Evolutionary conservation across 805 yeast species (phyloP), one percentile per base, ranked within the genome.

Genomic region (Saccharomycopsis fibuligera): DNA sequence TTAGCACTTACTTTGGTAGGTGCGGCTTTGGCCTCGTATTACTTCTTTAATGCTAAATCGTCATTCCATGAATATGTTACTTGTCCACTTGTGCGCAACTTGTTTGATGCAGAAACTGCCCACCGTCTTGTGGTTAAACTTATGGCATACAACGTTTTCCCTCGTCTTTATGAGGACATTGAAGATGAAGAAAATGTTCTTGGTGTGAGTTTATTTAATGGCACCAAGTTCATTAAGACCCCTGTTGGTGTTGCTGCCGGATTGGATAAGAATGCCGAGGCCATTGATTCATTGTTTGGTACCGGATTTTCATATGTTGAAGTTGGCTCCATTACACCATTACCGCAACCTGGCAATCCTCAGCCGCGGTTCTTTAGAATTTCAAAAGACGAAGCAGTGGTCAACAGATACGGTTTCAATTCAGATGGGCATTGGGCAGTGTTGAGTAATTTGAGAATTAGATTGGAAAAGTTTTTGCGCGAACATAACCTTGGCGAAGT

Each of bases 181-280:
- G 77, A 72, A 49, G 79, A 76, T 51, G 70, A 72, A 12, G 63
- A 67, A 3, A 17, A 40, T 19, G 14, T 48, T 12, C 69, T 86
- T 54, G 67, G 74, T 14, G 88, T 83, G 19, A 62, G 72, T 36
- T 82, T 83, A 0, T 86, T 86, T 62, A 39, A 49, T 16, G 50
- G 45, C 2, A 88, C 87, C 6, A 74, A 70, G 48, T 68, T 60
- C 0, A 67, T 91, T 61, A 73, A 74, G 19, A 81, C 83, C 48
- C 97, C 98, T 22, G 70, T 91, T 44, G 97, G 97, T 12, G 74
- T 90, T 58, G 97, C 98, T 44, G 98, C 98, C 23, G 98, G 98
- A 10, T 75, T 91, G 55, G 98, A 91, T 65, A 91, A 91, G 67
- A 83, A 90, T 60, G 98, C 87, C 45, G 95, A 88, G 60, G 96